These are phyloP conservation scores for Jamesozyma gamospora DNA, from an alignment of 805 yeast genomes.

Conservation along the genomic window DNA sequence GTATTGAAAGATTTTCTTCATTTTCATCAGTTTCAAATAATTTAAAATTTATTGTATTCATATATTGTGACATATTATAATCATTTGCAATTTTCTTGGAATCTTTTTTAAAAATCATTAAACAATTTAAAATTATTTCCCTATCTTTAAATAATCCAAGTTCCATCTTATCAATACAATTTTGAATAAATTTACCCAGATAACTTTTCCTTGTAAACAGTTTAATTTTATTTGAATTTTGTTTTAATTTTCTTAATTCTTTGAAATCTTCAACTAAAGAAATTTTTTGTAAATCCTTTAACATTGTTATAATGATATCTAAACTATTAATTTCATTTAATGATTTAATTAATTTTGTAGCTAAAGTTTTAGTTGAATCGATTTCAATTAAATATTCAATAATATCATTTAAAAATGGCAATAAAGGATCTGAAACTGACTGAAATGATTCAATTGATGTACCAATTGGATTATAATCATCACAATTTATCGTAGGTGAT, in stretches of 20 bases:
- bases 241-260: neutral
- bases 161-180: slow-evolving; percentile 9
- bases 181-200: slow-evolving; percentile 12
- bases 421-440: slow-evolving; percentile 11
- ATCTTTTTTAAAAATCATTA: neutral
- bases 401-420: slow-evolving; percentile 11
- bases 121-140: neutral
- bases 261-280: neutral
- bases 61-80: neutral
- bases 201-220: slow-evolving; percentile 12
- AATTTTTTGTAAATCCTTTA: neutral
- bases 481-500: slow-evolving; percentile 13
- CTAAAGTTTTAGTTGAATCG: neutral
- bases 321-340: slow-evolving; percentile 3
- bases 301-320: slow-evolving; percentile 4
- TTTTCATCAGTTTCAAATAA: neutral
- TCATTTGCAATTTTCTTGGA: too few species aligned
- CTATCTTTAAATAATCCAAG: slow-evolving; percentile 5
- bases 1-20: slow-evolving; percentile 6
- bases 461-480: slow-evolving; percentile 13
- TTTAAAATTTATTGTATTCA: neutral
- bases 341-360: slow-evolving; percentile 4
- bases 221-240: neutral
- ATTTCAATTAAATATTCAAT: slow-evolving; percentile 4
- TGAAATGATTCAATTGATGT: slow-evolving; percentile 5